Percentiles rank a stretch among this genome's conserved stretches.
phyloP scores from a whole-genome alignment of 2,329 filamentous ascomycete genomes.

The Ophiostoma quercus region DNA sequence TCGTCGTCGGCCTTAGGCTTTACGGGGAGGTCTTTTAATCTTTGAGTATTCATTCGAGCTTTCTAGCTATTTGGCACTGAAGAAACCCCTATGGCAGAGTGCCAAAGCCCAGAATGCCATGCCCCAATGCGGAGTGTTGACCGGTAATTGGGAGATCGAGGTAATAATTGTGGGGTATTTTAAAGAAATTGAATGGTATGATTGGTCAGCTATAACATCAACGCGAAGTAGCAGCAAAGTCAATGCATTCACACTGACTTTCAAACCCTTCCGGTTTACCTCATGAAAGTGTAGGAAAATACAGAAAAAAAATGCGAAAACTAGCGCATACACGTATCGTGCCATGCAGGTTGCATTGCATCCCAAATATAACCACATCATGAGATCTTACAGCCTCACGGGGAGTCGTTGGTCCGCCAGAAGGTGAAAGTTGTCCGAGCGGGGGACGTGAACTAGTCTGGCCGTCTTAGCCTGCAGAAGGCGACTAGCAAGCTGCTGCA shows the following conservation, averaged over 20 bases:
- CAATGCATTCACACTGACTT: neutral
- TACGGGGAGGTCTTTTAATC: neutral
- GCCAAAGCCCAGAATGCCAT: neutral
- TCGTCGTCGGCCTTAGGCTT: neutral
- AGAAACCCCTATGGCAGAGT: slow-evolving; percentile 2
- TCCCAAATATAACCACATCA: neutral
- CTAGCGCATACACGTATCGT: neutral
- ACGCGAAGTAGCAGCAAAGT: neutral
- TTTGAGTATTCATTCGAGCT: neutral
- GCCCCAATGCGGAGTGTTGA: neutral
- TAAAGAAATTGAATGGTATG: neutral
- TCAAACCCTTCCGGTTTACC: neutral
- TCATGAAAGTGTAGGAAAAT: neutral
- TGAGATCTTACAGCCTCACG: neutral
- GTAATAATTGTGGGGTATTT: neutral
- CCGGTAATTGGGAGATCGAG: neutral
- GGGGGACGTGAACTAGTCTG: neutral
- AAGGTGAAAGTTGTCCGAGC: neutral
- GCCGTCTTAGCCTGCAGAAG: neutral
- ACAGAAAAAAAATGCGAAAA: neutral
- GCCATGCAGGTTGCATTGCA: neutral
- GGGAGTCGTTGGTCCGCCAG: neutral
- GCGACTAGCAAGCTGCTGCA: neutral
- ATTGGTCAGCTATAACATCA: neutral
- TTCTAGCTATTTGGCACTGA: neutral